These are phyloP conservation scores for Thraustochytrium striatum DNA, from an alignment of 352 stramenopile genomes.

Conservation along the genomic window DNA sequence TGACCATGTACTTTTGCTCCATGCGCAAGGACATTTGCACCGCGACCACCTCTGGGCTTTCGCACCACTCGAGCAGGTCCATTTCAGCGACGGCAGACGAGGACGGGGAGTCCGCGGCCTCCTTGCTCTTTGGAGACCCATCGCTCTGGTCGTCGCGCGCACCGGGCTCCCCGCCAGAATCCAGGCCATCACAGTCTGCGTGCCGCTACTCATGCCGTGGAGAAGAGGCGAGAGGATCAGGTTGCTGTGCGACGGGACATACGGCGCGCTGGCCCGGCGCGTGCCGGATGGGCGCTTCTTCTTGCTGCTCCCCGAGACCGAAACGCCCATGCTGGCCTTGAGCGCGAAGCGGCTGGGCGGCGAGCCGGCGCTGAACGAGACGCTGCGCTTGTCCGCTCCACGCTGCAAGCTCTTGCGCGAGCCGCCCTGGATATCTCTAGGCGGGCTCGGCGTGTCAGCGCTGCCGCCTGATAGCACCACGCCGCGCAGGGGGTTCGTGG, in stretches of 20 bases:
- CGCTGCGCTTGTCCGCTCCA: too few species aligned
- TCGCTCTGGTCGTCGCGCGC: background rate
- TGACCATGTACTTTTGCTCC: constrained; percentile 39
- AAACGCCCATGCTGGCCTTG: too few species aligned
- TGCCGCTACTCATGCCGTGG: background rate
- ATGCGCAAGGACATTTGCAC: constrained; percentile 34
- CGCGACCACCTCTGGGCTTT: background rate
- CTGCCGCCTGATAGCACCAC: too few species aligned
- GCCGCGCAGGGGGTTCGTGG: too few species aligned
- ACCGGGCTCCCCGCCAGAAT: background rate
- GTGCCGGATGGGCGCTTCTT: too few species aligned
- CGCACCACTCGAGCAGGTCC: constrained; percentile 9
- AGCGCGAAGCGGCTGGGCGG: too few species aligned
- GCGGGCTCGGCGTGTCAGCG: too few species aligned
- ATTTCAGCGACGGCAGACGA: background rate
- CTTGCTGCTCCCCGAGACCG: too few species aligned
- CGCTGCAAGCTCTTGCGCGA: too few species aligned
- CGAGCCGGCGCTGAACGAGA: too few species aligned
- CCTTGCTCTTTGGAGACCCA: background rate
- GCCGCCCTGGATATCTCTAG: too few species aligned
- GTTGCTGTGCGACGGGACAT: constrained; percentile 39
- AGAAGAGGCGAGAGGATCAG: constrained; percentile 24
- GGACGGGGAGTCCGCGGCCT: constrained; percentile 1
- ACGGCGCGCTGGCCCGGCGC: background rate
- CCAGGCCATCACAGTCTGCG: background rate